Conservation (phyloP, 805 yeast genomes). For the Nakazawaea ernobii region DNA sequence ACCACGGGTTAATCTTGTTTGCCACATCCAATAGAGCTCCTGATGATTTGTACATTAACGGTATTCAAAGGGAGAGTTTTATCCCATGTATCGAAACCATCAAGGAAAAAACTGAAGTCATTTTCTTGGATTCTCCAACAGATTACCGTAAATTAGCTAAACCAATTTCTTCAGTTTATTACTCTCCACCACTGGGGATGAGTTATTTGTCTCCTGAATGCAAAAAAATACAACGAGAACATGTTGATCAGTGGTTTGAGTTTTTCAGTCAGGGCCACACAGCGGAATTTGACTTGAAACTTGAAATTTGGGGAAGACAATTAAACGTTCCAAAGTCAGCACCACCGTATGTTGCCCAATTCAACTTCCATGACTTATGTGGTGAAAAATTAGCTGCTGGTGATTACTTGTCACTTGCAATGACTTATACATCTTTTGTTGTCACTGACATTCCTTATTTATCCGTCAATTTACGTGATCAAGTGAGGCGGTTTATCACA, state of each 20-base stretch:
- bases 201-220: constrained; percentile 47
- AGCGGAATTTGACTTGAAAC: constrained; percentile 27
- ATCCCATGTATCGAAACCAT: constrained; percentile 86
- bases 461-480: constrained; percentile 72
- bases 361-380: constrained; percentile 80
- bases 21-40: constrained; percentile 96
- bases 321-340: constrained; percentile 70
- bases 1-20: constrained; percentile 81
- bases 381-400: constrained; percentile 90
- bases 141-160: constrained; percentile 88
- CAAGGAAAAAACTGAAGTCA: constrained; percentile 68
- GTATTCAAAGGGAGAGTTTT: constrained; percentile 87
- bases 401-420: constrained; percentile 82
- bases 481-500: constrained; percentile 87
- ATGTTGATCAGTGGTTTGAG: constrained; percentile 71
- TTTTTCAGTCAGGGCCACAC: constrained; percentile 65
- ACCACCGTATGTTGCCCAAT: constrained; percentile 82
- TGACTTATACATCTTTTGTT: constrained; percentile 69
- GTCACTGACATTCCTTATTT: constrained; percentile 89
- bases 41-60: constrained; percentile 86
- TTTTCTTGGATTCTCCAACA: constrained; percentile 81
- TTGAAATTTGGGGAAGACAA: constrained; percentile 84
- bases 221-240: constrained; percentile 46
- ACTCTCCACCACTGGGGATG: constrained; percentile 62
- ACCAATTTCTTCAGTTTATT: constrained; percentile 77